These are phyloP conservation scores for Cubamyces sp. DNA, from an alignment of 768 basidiomycete species.

Conservation along the genomic window DNA sequence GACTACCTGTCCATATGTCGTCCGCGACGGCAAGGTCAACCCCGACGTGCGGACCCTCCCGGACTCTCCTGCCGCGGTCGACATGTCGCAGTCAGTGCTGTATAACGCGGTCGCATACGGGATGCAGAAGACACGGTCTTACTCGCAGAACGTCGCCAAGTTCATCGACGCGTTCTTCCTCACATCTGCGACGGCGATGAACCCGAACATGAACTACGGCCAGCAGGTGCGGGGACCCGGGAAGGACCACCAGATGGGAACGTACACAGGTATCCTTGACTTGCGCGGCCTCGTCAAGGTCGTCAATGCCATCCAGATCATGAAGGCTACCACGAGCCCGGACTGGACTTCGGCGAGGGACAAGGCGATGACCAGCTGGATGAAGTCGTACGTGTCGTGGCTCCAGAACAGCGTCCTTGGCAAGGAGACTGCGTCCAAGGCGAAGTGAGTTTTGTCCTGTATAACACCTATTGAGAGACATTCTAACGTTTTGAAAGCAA, in stretches of 20 bases:
- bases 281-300: slow-evolving; percentile 54
- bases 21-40: slow-evolving; percentile 56
- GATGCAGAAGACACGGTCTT: slow-evolving; percentile 36
- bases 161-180: slow-evolving; percentile 54
- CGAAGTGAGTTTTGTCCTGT: slow-evolving; percentile 46
- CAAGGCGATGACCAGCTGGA: slow-evolving; percentile 47
- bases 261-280: slow-evolving; percentile 59
- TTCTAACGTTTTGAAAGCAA: slow-evolving; percentile 44
- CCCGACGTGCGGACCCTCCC: slow-evolving; percentile 54
- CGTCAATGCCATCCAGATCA: slow-evolving; percentile 47
- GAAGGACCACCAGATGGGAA: slow-evolving; percentile 44
- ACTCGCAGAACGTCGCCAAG: slow-evolving; percentile 42
- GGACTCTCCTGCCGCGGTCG: slow-evolving; percentile 39
- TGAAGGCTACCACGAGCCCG: slow-evolving; percentile 41
- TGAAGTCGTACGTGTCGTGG: slow-evolving; percentile 49
- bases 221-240: slow-evolving; percentile 59
- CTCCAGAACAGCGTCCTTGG: slow-evolving; percentile 47
- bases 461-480: not conserved
- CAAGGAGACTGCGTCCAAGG: slow-evolving; percentile 43
- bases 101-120: slow-evolving; percentile 51
- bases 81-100: slow-evolving; percentile 47
- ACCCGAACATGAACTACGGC: slow-evolving; percentile 58
- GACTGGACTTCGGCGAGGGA: slow-evolving; percentile 49
- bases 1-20: slow-evolving; percentile 52
- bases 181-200: slow-evolving; percentile 46